Conservation (phyloP, 176 grass and related monocot genomes). For the Carex parvula region DNA sequence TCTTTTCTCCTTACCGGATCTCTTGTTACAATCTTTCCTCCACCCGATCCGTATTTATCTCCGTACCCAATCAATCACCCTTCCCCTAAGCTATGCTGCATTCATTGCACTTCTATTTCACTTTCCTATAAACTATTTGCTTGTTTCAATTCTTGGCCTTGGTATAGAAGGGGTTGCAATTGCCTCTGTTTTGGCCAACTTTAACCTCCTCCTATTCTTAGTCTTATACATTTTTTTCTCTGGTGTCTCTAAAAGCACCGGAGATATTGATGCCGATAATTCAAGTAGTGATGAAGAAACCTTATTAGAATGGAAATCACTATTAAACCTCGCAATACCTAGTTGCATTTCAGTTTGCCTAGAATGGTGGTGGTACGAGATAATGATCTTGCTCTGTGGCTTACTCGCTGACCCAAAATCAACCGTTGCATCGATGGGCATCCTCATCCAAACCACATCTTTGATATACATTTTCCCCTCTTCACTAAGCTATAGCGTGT, state of each 20-base stretch:
- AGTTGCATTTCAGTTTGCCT: conserved; percentile 88
- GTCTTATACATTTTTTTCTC: conserved; percentile 53
- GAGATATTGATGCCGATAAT: background rate
- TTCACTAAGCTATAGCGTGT: conserved; percentile 77
- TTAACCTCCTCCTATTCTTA: conserved; percentile 70
- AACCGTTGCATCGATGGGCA: conserved; percentile 76
- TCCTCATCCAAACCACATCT: conserved; percentile 87
- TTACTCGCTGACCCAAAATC: conserved; percentile 72
- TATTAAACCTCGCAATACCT: conserved; percentile 60
- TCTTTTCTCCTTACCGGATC: conserved; percentile 75
- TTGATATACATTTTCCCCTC: conserved; percentile 91
- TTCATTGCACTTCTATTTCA: conserved; percentile 55
- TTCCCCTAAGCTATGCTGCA: conserved; percentile 75
- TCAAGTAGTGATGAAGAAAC: conserved; percentile 11
- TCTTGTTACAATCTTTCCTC: conserved; percentile 70
- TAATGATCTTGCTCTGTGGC: conserved; percentile 87
- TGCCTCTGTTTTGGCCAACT: conserved; percentile 63
- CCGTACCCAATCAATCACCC: conserved; percentile 76
- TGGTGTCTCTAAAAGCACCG: conserved; percentile 34
- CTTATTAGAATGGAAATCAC: conserved; percentile 42
- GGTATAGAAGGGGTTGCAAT: conserved; percentile 75
- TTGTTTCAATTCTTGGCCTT: conserved; percentile 54
- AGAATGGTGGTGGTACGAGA: conserved; percentile 99
- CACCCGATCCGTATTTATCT: conserved; percentile 93
- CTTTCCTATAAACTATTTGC: conserved; percentile 61